Percentiles rank a stretch among this genome's conserved stretches.
These are phyloP conservation scores for Fusarium sp. DNA, from an alignment of 2,329 filamentous ascomycete species.

Conservation along the genomic window DNA sequence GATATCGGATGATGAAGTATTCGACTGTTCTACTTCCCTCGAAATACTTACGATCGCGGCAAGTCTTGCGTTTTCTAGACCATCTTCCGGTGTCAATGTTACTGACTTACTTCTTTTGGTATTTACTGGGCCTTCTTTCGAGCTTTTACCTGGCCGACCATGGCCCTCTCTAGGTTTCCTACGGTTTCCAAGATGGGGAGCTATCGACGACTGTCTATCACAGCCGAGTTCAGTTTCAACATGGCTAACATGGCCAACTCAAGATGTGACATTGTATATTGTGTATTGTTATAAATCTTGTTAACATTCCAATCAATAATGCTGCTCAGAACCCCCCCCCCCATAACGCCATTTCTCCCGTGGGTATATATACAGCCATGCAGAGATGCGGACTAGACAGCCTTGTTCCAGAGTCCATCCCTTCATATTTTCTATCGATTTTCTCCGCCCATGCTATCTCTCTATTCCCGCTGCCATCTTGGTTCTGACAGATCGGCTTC, in stretches of 20 bases:
- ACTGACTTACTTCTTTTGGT: no score
- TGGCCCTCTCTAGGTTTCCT: no score
- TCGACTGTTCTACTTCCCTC: no score
- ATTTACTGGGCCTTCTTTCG: no score
- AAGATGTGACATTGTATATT: background rate
- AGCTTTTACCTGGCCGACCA: no score
- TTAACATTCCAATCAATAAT: conserved; percentile 24
- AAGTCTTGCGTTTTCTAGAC: no score
- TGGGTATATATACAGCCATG: conserved; percentile 48
- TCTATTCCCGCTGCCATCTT: conserved; percentile 44
- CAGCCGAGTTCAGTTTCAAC: no score
- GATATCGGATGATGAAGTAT: no score
- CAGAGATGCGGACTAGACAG: conserved; percentile 31
- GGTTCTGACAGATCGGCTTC: conserved; percentile 48
- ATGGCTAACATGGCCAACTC: background rate
- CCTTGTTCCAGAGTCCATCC: conserved; percentile 21
- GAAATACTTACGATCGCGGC: no score
- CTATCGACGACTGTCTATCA: no score
- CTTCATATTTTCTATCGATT: conserved; percentile 1
- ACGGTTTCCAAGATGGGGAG: no score
- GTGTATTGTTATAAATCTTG: conserved; percentile 10
- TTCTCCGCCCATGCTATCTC: background rate
- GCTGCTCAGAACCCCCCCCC: conserved; percentile 10
- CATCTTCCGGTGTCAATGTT: no score
- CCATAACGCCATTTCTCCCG: conserved; percentile 43